Conservation (phyloP, 257 asterid species). For the Ophiorrhiza pumila region DNA sequence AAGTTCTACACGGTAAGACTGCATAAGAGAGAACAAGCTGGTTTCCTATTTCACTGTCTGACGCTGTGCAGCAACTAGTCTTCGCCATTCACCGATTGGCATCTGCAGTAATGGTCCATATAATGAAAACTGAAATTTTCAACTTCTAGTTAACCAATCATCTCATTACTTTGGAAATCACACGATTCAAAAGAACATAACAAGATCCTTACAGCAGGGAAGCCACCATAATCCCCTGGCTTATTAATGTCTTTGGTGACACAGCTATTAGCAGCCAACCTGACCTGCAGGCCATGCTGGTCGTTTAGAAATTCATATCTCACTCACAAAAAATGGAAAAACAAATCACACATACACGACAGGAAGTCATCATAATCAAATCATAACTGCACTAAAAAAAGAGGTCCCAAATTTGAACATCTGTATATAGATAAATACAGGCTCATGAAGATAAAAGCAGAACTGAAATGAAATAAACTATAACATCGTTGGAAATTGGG, state of each 20-base stretch:
- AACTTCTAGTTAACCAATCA: neutral
- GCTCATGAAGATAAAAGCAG: neutral
- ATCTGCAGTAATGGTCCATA: slow-evolving; percentile 37
- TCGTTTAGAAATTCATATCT: neutral
- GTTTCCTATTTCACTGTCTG: slow-evolving; percentile 30
- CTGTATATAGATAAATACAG: no score
- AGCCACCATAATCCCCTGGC: slow-evolving; percentile 94
- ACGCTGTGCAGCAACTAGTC: slow-evolving; percentile 54
- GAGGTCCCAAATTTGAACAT: neutral
- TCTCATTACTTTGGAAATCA: neutral
- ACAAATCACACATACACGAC: neutral
- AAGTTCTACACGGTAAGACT: neutral
- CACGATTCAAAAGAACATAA: slow-evolving; percentile 7
- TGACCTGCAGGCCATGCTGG: slow-evolving; percentile 50
- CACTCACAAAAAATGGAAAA: neutral
- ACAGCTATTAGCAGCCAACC: slow-evolving; percentile 82
- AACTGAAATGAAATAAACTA: neutral
- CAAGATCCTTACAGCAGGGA: slow-evolving; percentile 82
- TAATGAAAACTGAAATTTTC: neutral
- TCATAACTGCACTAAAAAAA: neutral
- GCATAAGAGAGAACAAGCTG: neutral
- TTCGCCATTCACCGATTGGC: slow-evolving; percentile 76
- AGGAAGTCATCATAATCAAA: neutral
- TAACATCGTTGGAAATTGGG: neutral
- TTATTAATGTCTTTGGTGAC: slow-evolving; percentile 75